Evolutionary conservation across 768 basidiomycete genomes (phyloP).

Genomic region (Tulasnella sp.): DNA sequence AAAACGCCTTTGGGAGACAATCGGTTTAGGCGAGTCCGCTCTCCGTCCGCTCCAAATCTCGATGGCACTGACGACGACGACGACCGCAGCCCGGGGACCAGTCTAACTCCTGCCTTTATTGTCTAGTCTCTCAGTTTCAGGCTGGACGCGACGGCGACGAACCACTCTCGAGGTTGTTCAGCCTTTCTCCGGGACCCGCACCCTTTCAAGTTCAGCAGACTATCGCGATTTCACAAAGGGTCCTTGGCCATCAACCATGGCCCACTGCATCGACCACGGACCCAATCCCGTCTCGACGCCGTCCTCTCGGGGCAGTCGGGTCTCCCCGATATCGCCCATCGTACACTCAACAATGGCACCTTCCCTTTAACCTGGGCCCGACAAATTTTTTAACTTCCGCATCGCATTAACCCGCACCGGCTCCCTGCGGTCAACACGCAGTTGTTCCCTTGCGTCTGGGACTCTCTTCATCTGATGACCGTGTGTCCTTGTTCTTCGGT

Average conservation of each 20-base stretch:
- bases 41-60: neutral
- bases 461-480: neutral
- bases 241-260: neutral
- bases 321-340: constrained; percentile 4
- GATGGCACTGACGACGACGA: neutral
- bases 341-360: neutral
- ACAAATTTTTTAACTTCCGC: neutral
- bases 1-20: neutral
- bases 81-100: neutral
- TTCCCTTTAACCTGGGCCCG: constrained; percentile 2
- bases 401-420: neutral
- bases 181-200: neutral
- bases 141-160: neutral
- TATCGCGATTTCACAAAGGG: constrained; percentile 5
- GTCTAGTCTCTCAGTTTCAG: neutral
- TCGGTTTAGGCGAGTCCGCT: neutral
- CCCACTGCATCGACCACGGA: neutral
- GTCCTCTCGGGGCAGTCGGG: neutral
- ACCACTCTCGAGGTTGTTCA: neutral
- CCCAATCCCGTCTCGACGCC: neutral
- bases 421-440: neutral
- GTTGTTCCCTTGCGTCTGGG: too few species aligned
- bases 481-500: constrained; percentile 10
- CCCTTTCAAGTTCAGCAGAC: constrained; percentile 1
- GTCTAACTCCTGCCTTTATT: neutral